These are phyloP conservation scores for Podila clonocystis DNA, from an alignment of 192 early-diverging fungal genomes.

Conservation along the genomic window DNA sequence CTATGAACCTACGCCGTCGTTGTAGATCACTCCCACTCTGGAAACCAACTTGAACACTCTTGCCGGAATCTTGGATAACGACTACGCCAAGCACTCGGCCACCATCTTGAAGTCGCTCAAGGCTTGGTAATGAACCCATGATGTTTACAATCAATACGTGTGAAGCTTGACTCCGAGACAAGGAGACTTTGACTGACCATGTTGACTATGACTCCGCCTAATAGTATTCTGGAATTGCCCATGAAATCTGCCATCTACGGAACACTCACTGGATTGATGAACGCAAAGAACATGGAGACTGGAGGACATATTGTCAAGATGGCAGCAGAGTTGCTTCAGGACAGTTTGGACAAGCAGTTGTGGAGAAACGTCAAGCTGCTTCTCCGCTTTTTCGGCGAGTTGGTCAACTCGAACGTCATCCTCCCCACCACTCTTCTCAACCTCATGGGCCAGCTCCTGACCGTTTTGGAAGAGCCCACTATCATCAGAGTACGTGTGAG, in stretches of 20 bases:
- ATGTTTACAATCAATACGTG: too few relatives aligned
- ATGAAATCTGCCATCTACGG: constrained; percentile 82
- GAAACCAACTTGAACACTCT: constrained; percentile 73
- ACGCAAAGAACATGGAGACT: constrained; percentile 73
- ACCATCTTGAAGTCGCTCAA: constrained; percentile 71
- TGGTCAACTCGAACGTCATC: constrained; percentile 84
- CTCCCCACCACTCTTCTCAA: constrained; percentile 67
- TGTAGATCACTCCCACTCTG: constrained; percentile 65
- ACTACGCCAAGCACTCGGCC: constrained; percentile 71
- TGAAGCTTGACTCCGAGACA: too few relatives aligned
- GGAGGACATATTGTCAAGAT: constrained; percentile 71
- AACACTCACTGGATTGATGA: constrained; percentile 85
- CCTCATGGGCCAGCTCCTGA: constrained; percentile 73
- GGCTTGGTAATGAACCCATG: constrained; percentile 55
- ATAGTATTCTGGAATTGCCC: constrained; percentile 76
- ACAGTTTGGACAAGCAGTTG: constrained; percentile 63
- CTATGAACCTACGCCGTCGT: not conserved
- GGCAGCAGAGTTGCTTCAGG: constrained; percentile 63
- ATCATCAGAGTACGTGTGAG: constrained; percentile 33
- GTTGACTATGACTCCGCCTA: constrained; percentile 19
- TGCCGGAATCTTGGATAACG: constrained; percentile 74
- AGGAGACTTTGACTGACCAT: constrained; percentile 10
- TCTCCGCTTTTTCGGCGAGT: constrained; percentile 83
- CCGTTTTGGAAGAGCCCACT: constrained; percentile 62
- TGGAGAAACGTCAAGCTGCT: constrained; percentile 82